Conservation (phyloP, 2,329 filamentous ascomycete genomes). For the Calonectria naviculata region DNA sequence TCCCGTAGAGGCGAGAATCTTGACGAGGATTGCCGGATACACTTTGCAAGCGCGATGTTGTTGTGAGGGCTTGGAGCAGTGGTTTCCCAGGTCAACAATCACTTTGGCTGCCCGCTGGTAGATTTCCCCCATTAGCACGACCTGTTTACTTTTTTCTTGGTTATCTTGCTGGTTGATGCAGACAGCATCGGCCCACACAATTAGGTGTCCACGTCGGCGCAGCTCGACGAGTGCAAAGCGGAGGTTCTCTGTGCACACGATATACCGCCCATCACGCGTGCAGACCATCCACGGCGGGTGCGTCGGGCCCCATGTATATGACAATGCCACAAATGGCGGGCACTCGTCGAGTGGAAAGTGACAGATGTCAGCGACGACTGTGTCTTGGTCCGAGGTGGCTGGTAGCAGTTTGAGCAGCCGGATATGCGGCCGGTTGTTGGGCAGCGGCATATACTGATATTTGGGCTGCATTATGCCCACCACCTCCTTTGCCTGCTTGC, state of each 20-base stretch:
- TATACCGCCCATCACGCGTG: conserved; percentile 17
- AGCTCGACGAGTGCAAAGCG: conserved; percentile 8
- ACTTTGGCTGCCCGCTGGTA: neutral
- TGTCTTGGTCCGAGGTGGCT: neutral
- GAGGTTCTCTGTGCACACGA: conserved; percentile 12
- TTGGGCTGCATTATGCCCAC: conserved; percentile 20
- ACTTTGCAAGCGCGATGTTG: conserved; percentile 14
- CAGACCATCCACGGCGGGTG: conserved; percentile 17
- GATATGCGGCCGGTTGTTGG: conserved; percentile 11
- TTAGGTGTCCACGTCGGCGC: conserved; percentile 2
- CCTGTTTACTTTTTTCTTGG: conserved; percentile 1
- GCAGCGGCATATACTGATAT: conserved; percentile 12
- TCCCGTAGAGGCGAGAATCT: conserved; percentile 12
- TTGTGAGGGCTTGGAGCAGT: neutral
- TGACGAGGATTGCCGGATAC: conserved; percentile 15
- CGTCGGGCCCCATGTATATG: conserved; percentile 13
- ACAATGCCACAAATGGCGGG: conserved; percentile 19
- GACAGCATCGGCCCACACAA: conserved; percentile 9
- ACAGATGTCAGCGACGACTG: conserved; percentile 12
- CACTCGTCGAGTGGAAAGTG: conserved; percentile 17
- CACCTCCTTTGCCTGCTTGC: conserved; percentile 6
- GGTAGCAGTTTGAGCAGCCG: conserved; percentile 16
- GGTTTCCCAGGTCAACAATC: conserved; percentile 3
- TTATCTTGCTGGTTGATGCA: conserved; percentile 10
- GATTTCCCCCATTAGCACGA: neutral